phyloP scores from a whole-genome alignment of 1,284 basidiomycete genomes.

The Exsudoporus floridanus region DNA sequence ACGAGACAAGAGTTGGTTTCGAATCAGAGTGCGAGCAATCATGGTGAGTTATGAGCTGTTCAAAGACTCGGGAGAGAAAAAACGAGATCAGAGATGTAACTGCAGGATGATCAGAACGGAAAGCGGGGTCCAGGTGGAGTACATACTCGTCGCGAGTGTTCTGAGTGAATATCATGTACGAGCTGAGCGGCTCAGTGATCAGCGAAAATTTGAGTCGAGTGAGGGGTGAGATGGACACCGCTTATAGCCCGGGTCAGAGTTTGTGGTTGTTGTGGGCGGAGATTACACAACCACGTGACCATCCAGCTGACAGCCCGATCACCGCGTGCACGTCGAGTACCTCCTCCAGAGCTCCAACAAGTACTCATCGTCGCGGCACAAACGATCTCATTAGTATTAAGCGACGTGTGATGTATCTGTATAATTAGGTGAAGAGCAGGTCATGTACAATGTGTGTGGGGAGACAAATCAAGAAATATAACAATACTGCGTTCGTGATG shows the following conservation, averaged over 20 bases:
- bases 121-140: slow-evolving; percentile 1
- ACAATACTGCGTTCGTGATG: background rate
- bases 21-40: slow-evolving; percentile 56
- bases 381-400: background rate
- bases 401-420: background rate
- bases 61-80: slow-evolving; percentile 71
- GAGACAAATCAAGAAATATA: background rate
- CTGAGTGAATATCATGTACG: slow-evolving; percentile 80
- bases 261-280: slow-evolving; percentile 7
- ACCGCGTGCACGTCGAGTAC: too few relatives aligned
- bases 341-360: too few relatives aligned
- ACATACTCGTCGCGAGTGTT: slow-evolving; percentile 82
- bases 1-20: slow-evolving; percentile 51
- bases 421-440: slow-evolving; percentile 2
- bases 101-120: slow-evolving; percentile 32
- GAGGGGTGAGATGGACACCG: background rate
- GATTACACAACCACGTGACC: slow-evolving; percentile 11
- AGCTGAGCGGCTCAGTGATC: slow-evolving; percentile 33
- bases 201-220: slow-evolving; percentile 6
- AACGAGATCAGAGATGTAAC: slow-evolving; percentile 84
- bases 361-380: background rate
- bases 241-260: slow-evolving; percentile 19
- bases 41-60: slow-evolving; percentile 40
- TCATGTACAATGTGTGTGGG: slow-evolving; percentile 27
- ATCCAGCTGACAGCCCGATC: too few relatives aligned